phyloP scores from a whole-genome alignment of 2,329 filamentous ascomycete genomes.

The Chaetomiaceae sp. region DNA sequence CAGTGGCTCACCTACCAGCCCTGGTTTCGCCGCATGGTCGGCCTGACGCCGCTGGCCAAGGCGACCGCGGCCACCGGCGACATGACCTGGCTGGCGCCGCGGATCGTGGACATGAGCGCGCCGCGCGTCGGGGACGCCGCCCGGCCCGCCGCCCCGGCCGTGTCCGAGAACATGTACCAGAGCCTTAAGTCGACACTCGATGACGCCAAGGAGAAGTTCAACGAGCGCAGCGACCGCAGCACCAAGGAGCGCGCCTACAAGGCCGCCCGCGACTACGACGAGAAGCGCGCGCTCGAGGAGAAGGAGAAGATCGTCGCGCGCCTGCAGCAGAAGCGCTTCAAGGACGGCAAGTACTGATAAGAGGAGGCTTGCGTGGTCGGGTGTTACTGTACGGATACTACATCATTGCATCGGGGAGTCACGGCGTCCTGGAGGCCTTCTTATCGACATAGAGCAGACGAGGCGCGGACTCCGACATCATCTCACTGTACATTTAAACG shows the following conservation, averaged over 20 bases:
- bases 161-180: constrained; percentile 11
- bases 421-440: constrained; percentile 3
- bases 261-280: constrained; percentile 27
- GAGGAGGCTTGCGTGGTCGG: not conserved
- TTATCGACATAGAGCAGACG: not conserved
- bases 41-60: constrained; percentile 31
- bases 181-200: constrained; percentile 16
- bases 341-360: constrained; percentile 5
- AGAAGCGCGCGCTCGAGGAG: constrained; percentile 25
- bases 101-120: constrained; percentile 23
- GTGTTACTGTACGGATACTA: no score
- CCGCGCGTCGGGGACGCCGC: constrained; percentile 12
- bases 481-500: no score
- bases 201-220: constrained; percentile 19
- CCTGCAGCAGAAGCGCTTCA: constrained; percentile 12
- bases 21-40: constrained; percentile 33
- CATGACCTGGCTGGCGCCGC: constrained; percentile 29
- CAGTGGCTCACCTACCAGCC: constrained; percentile 37
- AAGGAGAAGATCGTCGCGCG: constrained; percentile 20
- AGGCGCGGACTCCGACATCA: not conserved
- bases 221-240: constrained; percentile 12
- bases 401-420: not conserved
- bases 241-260: constrained; percentile 4
- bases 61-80: not conserved
- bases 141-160: not conserved